Base-by-base conservation (phyloP, 2,329 filamentous ascomycete genomes). In the Teratosphaeria destructans region DNA sequence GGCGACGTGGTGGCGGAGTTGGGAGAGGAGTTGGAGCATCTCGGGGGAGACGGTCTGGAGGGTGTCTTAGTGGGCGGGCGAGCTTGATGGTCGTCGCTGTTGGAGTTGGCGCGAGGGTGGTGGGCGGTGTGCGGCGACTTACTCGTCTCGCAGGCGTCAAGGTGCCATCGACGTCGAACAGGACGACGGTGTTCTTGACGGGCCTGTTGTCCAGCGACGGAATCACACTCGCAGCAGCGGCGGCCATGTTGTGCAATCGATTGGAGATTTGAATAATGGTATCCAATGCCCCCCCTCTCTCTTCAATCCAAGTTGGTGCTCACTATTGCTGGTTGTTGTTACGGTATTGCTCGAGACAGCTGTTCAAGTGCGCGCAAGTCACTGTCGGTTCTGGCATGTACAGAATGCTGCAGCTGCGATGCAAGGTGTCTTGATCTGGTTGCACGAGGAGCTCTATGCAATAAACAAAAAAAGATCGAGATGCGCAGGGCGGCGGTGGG, bases 141-240 rank as follows among this genome's bases (percentile, higher is more conserved):
- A 95, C 89, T 68, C 82, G 81, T 66, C 94, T 85, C 54, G 94
- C 86, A 52, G 85, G 88, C 16, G 91, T 94, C 67, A 99, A 84
- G 34, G 94, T 96, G 71, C 85, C 89, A 74, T 99, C 94, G 62
- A 99, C 94, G 77, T 99, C 94, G 77, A 99, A 99, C 64, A 99
- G 87, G 71, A 85, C 86, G 76, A 99, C 89, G 65, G 93, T 97
- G 81, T 94, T 90, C 79, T 92, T 90, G 75, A 96, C 78, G 52
- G 90, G 89, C 67, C 94, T 90, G 70, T 93, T 81, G 73, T 87
- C 83, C 66, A 97, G 84, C 63, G 90, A 84, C 59, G 91, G 87
- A 76, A 86, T 89, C 58, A 80, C 65, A 60, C 74, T 72, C 60
- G 70, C 74, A 58, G 75, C 76, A 65, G 72, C 68, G 53, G 76